These are phyloP conservation scores for Fraxinus dipetala DNA, from an alignment of 305 asterid genomes.

Conservation along the genomic window DNA sequence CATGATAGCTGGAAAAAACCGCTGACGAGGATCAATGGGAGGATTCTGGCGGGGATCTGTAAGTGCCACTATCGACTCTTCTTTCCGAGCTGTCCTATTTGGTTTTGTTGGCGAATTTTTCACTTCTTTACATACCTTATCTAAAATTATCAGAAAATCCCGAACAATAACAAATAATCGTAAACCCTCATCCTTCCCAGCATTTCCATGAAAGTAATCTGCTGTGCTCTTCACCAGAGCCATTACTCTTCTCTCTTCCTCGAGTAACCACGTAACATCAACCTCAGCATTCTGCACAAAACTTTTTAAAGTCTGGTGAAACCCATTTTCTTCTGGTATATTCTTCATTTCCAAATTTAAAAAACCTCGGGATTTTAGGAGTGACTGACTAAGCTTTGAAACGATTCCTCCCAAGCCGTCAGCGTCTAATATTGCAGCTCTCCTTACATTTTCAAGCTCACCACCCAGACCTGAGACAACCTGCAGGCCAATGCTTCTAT, in stretches of 20 bases:
- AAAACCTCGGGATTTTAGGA: background rate
- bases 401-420: background rate
- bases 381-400: background rate
- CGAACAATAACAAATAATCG: background rate
- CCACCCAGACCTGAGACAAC: slow-evolving; percentile 7
- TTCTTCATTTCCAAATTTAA: slow-evolving; percentile 3
- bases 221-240: slow-evolving; percentile 12
- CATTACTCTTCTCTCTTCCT: background rate
- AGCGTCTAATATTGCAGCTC: slow-evolving; percentile 13
- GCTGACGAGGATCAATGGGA: background rate
- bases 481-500: slow-evolving; percentile 6
- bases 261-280: slow-evolving; percentile 7
- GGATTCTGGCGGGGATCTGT: background rate
- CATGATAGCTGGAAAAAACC: background rate
- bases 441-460: slow-evolving; percentile 14
- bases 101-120: slow-evolving; percentile 36
- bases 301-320: slow-evolving; percentile 6
- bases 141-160: slow-evolving; percentile 46
- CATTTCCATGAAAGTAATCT: slow-evolving; percentile 19
- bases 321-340: slow-evolving; percentile 1
- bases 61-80: slow-evolving; percentile 26
- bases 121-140: slow-evolving; percentile 25
- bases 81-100: slow-evolving; percentile 34
- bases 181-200: slow-evolving; percentile 11
- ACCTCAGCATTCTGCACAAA: slow-evolving; percentile 8